A percentile compares a stretch with the other conserved stretches of the same genome.
Conservation (phyloP, 2,329 filamentous ascomycete genomes). For the Calonectria pseudoreteaudii region DNA sequence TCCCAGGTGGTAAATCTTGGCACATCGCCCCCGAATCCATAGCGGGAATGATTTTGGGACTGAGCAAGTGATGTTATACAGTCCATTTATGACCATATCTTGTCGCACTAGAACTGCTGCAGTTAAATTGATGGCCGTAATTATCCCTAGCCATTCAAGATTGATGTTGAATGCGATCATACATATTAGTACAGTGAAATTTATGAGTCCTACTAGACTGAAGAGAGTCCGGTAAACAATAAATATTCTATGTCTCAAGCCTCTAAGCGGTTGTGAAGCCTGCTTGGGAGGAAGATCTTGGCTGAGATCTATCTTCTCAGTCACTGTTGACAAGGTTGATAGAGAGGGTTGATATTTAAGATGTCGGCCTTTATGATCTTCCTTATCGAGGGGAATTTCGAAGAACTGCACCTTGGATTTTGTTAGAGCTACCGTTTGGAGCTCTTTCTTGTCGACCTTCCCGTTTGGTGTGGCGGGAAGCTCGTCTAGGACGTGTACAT, state of each 20-base stretch:
- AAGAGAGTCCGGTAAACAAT: constrained; percentile 69
- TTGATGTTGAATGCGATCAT: constrained; percentile 51
- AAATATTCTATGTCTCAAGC: constrained; percentile 58
- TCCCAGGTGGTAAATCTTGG: constrained; percentile 65
- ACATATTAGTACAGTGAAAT: constrained; percentile 60
- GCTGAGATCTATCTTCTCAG: constrained; percentile 46
- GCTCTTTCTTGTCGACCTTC: constrained; percentile 65
- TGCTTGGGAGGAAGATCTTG: constrained; percentile 55
- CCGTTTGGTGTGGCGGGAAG: constrained; percentile 67
- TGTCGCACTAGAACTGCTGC: constrained; percentile 65
- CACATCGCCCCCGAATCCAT: constrained; percentile 59
- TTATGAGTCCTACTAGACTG: constrained; percentile 62
- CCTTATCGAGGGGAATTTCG: constrained; percentile 15
- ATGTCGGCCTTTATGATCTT: constrained; percentile 35
- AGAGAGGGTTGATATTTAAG: constrained; percentile 47
- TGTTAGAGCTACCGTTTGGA: constrained; percentile 49
- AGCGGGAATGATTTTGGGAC: constrained; percentile 60
- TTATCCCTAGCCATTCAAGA: constrained; percentile 53
- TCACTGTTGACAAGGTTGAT: constrained; percentile 40
- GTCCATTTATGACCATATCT: constrained; percentile 63
- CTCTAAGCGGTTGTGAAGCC: constrained; percentile 52
- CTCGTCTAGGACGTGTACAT: constrained; percentile 54
- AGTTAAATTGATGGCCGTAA: constrained; percentile 62
- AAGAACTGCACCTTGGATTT: constrained; percentile 9
- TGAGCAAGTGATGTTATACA: constrained; percentile 61